Evolutionary conservation across 2,329 filamentous ascomycete species (phyloP), one percentile per base, ranked within the genome.

Genomic region (Botrytis fabae): DNA sequence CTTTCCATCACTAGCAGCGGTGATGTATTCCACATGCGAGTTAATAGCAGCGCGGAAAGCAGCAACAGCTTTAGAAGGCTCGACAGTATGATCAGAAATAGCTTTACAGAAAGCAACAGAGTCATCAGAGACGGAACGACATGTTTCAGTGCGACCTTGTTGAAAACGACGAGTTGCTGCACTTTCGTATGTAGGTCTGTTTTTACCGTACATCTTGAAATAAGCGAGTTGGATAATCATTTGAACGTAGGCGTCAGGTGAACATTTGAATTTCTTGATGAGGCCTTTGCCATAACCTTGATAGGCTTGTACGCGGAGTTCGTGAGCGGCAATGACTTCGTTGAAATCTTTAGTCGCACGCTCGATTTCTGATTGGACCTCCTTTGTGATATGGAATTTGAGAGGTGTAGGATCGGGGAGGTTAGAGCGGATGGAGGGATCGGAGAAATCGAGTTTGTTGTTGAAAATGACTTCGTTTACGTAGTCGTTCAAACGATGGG

Each of bases 191-290:
- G 97, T 99, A 1, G 96, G 96, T 6, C 96, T 89, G 87, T 95
- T 98, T 87, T 95, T 94, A 86, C 96, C 96, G 84, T 97, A 97
- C 93, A 99, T 98, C 85, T 98, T 98, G 88, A 91, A 92, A 87
- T 99, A 99, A 57, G 96, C 96, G 70, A 98, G 90, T 84, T 99
- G 96, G 82, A 99, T 99, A 82, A 98, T 86, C 94, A 99, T 96
- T 85, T 99, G 96, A 60, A 98, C 94, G 83, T 97, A 99, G 46
- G 95, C 96, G 80, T 99, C 97, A 44, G 96, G 96, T 40, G 93
- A 97, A 89, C 93, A 97, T 85, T 94, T 97, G 90, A 99, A 98
- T 84, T 97, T 97, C 90, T 99, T 99, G 87, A 99, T 98, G 75
- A 99, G 86, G 40, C 94, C 94, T 86, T 99, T 99, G 82, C 96